phyloP scores from a whole-genome alignment of 176 grass and related monocot genomes.

The Panicum miliaceum region DNA sequence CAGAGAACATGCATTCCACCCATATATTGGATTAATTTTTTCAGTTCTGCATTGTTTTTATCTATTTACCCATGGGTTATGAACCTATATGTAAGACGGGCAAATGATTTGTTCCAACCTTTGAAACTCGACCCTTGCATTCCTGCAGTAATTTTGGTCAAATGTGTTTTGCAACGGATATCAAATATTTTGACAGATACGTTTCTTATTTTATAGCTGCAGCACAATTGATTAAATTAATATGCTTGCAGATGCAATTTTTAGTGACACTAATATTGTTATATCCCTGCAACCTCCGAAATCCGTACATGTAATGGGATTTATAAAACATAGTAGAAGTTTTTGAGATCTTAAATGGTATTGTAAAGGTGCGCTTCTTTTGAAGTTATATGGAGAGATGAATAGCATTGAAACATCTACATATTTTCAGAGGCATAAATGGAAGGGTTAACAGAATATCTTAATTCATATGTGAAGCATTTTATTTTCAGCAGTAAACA shows the following conservation, averaged over 20 bases:
- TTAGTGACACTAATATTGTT: not conserved
- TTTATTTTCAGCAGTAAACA: not conserved
- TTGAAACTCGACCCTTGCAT: not conserved
- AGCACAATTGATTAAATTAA: not conserved
- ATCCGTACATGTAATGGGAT: not conserved
- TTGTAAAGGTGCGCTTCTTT: conserved; percentile 5
- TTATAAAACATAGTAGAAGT: not conserved
- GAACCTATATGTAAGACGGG: not conserved
- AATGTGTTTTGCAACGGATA: not conserved
- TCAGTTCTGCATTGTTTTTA: conserved; percentile 18
- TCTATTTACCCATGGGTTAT: not conserved
- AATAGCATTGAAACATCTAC: not conserved
- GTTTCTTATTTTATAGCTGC: conserved; percentile 16
- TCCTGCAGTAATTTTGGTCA: conserved; percentile 12
- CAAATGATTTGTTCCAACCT: conserved; percentile 6
- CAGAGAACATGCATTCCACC: not conserved
- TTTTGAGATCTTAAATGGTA: conserved; percentile 11
- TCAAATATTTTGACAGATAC: not conserved
- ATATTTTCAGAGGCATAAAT: conserved; percentile 8
- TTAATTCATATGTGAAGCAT: not conserved
- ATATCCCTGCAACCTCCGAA: not conserved
- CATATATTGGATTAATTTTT: conserved; percentile 21
- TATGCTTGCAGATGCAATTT: conserved; percentile 1
- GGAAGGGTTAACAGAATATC: conserved; percentile 17
- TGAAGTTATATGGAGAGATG: not conserved